Evolutionary conservation across 805 yeast species (phyloP).

Genomic region (Metschnikowia cubensis): DNA sequence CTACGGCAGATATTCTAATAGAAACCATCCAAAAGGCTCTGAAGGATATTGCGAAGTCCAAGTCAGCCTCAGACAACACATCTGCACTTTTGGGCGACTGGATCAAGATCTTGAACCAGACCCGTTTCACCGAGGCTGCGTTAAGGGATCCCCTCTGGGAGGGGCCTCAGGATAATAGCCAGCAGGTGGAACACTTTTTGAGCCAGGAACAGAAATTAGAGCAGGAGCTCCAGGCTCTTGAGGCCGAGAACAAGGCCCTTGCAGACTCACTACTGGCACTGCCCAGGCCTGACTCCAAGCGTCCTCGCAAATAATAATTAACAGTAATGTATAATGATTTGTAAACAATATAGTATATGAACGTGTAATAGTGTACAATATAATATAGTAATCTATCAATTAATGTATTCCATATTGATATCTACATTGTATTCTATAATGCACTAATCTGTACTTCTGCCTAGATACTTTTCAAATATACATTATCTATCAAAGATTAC

Average conservation of each 20-base stretch:
- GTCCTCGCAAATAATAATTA: slow-evolving; percentile 13
- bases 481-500: neutral
- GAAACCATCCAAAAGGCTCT: slow-evolving; percentile 26
- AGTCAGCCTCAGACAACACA: slow-evolving; percentile 45
- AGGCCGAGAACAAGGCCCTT: slow-evolving; percentile 25
- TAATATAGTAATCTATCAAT: no score
- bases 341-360: no score
- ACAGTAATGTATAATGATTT: neutral
- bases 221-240: slow-evolving; percentile 23
- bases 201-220: slow-evolving; percentile 23
- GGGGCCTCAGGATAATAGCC: slow-evolving; percentile 20
- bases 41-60: slow-evolving; percentile 27
- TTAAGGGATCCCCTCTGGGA: slow-evolving; percentile 17
- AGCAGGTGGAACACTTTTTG: slow-evolving; percentile 18
- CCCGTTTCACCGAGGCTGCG: slow-evolving; percentile 47
- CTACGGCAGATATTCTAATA: slow-evolving; percentile 27
- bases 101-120: slow-evolving; percentile 60
- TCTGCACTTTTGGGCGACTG: slow-evolving; percentile 53
- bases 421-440: neutral
- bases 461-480: neutral
- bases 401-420: neutral
- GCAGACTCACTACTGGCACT: slow-evolving; percentile 17
- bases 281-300: slow-evolving; percentile 27
- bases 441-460: no score
- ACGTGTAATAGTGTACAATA: no score